Evolutionary conservation across 768 basidiomycete genomes (phyloP).

Genomic region (Gloeopeniophorella convolvens): DNA sequence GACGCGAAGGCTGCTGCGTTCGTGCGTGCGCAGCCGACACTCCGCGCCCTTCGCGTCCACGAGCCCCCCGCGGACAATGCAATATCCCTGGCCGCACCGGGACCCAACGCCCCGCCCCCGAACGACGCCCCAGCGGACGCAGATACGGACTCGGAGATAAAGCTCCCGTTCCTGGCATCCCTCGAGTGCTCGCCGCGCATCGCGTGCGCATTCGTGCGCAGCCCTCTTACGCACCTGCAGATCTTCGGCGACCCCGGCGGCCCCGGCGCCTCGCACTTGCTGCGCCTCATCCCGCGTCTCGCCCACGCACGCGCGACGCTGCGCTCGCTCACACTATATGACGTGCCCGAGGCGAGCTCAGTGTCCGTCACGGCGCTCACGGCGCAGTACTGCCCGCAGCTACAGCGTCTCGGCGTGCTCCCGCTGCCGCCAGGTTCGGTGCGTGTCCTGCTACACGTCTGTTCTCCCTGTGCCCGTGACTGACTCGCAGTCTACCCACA

Average conservation of each 20-base stretch:
- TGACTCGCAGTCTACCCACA: background rate
- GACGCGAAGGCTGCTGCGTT: slow-evolving; percentile 41
- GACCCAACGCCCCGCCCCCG: slow-evolving; percentile 8
- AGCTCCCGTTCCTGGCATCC: slow-evolving; percentile 35
- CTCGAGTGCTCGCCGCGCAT: slow-evolving; percentile 43
- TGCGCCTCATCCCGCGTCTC: slow-evolving; percentile 11
- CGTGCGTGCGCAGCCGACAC: slow-evolving; percentile 39
- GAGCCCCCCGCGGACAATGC: slow-evolving; percentile 14
- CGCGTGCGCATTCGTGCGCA: slow-evolving; percentile 34
- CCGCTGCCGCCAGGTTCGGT: slow-evolving; percentile 31
- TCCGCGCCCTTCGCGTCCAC: slow-evolving; percentile 33
- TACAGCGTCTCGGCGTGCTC: slow-evolving; percentile 36
- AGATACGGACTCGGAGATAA: background rate
- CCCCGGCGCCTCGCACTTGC: slow-evolving; percentile 31
- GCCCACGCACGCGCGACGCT: slow-evolving; percentile 25
- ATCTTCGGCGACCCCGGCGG: slow-evolving; percentile 32
- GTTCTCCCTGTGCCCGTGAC: background rate
- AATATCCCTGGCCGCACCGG: slow-evolving; percentile 10
- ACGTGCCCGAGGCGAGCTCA: slow-evolving; percentile 30
- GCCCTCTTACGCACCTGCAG: slow-evolving; percentile 41
- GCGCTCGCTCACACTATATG: slow-evolving; percentile 32
- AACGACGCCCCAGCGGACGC: background rate
- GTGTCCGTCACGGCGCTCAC: slow-evolving; percentile 29
- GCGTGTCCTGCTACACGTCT: slow-evolving; percentile 17
- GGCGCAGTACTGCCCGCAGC: slow-evolving; percentile 28